phyloP scores from a whole-genome alignment of 2,329 filamentous ascomycete species.

The Curvularia spicifera region DNA sequence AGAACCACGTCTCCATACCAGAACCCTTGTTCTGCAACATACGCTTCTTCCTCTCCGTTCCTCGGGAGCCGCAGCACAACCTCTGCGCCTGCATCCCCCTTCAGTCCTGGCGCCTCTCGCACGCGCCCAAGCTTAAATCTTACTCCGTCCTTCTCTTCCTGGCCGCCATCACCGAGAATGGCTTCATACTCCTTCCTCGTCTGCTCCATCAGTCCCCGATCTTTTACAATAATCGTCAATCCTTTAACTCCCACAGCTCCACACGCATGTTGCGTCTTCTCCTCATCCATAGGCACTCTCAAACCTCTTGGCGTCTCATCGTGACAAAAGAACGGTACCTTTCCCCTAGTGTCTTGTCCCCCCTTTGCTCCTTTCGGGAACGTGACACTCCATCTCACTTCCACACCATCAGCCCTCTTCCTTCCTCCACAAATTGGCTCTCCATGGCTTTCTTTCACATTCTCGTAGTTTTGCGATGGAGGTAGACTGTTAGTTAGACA shows the following conservation, averaged over 20 bases:
- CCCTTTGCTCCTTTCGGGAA: slow-evolving; percentile 53
- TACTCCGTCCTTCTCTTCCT: slow-evolving; percentile 3
- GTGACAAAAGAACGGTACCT: slow-evolving; percentile 66
- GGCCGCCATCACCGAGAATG: slow-evolving; percentile 22
- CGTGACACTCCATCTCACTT: slow-evolving; percentile 66
- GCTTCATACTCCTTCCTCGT: slow-evolving; percentile 20
- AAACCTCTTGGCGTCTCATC: slow-evolving; percentile 65
- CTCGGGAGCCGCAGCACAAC: slow-evolving; percentile 32
- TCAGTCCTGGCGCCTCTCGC: slow-evolving; percentile 18
- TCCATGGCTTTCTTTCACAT: slow-evolving; percentile 52
- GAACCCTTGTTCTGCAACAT: slow-evolving; percentile 24
- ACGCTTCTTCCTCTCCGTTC: slow-evolving; percentile 25
- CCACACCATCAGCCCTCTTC: slow-evolving; percentile 60
- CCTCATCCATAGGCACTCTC: slow-evolving; percentile 59
- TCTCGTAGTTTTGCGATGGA: slow-evolving; percentile 20
- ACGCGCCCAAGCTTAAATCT: slow-evolving; percentile 27
- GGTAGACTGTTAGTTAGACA: slow-evolving; percentile 48
- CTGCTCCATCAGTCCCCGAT: slow-evolving; percentile 21
- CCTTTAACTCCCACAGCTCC: slow-evolving; percentile 56
- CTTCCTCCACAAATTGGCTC: slow-evolving; percentile 62
- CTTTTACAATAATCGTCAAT: slow-evolving; percentile 36
- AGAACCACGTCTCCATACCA: slow-evolving; percentile 42
- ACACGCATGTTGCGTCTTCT: slow-evolving; percentile 57
- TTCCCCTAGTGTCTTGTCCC: slow-evolving; percentile 51
- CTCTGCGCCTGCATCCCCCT: slow-evolving; percentile 25